phyloP scores from a whole-genome alignment of 1,284 basidiomycete genomes.

The Boletellus sp. region DNA sequence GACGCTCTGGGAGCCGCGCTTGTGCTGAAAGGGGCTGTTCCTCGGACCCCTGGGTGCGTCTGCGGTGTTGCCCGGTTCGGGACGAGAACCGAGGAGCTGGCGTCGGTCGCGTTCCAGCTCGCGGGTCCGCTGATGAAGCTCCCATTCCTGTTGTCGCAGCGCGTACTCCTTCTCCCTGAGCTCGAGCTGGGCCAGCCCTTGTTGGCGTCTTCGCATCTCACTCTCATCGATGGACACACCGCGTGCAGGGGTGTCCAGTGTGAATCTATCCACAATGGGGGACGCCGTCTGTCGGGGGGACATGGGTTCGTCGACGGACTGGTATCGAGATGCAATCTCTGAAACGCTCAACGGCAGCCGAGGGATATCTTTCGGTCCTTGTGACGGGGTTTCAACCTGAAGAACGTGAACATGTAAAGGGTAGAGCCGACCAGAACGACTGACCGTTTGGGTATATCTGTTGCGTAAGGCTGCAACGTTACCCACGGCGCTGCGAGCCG shows the following conservation, averaged over 20 bases:
- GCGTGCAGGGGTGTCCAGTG: conserved; percentile 14
- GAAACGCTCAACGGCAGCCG: conserved; percentile 60
- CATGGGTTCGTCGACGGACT: conserved; percentile 39
- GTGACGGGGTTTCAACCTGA: conserved; percentile 50
- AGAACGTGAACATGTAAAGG: conserved; percentile 5
- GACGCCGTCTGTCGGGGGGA: conserved; percentile 35
- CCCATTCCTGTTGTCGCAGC: conserved; percentile 54
- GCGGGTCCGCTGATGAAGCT: conserved; percentile 48
- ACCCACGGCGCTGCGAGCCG: conserved; percentile 50
- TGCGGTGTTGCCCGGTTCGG: conserved; percentile 15
- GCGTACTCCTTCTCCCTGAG: conserved; percentile 52
- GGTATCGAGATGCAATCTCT: conserved; percentile 62
- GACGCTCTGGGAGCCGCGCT: conserved; percentile 42
- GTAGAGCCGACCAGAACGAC: conserved; percentile 22
- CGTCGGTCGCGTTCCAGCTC: conserved; percentile 54
- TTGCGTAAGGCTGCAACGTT: conserved; percentile 67
- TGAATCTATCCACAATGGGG: conserved; percentile 29
- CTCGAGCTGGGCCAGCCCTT: conserved; percentile 49
- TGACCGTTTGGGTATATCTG: conserved; percentile 55
- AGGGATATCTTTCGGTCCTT: conserved; percentile 57
- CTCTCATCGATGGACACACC: conserved; percentile 31
- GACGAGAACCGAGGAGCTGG: conserved; percentile 35
- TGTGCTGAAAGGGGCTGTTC: conserved; percentile 25
- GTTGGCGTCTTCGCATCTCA: conserved; percentile 38
- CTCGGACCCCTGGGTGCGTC: conserved; percentile 29